Evolutionary conservation across 2,329 filamentous ascomycete species (phyloP), one percentile per base, ranked within the genome.

Genomic region (Septoria linicola): DNA sequence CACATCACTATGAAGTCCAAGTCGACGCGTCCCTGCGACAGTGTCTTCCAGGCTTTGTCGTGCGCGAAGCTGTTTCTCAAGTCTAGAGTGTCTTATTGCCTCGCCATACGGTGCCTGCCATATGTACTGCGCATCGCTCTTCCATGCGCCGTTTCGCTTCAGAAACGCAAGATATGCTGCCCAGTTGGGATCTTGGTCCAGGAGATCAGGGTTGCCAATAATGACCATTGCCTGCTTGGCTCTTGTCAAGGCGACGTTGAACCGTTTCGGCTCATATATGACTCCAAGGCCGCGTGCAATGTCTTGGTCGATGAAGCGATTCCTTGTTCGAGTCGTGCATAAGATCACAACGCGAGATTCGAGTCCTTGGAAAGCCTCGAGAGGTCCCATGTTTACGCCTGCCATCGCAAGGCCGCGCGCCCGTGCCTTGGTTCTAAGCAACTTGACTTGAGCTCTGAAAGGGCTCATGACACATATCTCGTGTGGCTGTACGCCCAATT

Each of bases 391-490:
- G 50, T 57, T 62, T 11, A 64, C 31, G 23, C 32, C 49, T 4
- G 27, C 32, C 49, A 58, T n/a, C n/a, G n/a, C n/a, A n/a, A n/a
- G 30, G 5, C 21, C 16, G 21, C 40, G 32, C 0, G 25, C 19
- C 31, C 61, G 32, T 11, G 62, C 59, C 23, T 53, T 46, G 5
- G 31, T 49, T n/a, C 59, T 59, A 1, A 64, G 49, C 11, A 58
- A 8, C 31, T 51, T 55, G 16, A 64, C 62, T 37, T 64, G 62
- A 2, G 62, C 62, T 21, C 55, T 41, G 54, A 64, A 64, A 21
- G 62, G 62, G 21, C 56, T 60, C 55, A 63, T 64, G 49, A 64
- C 59, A 53, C 62, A 64, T 21, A 64, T 59, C 3, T 64, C 58
- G 16, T 40, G 25, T 30, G 49, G 41, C 21, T 50, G 17, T 6